These are phyloP conservation scores for Entelexis paramagnoliae DNA, from an alignment of 1,139 yeast genomes.

Conservation along the genomic window DNA sequence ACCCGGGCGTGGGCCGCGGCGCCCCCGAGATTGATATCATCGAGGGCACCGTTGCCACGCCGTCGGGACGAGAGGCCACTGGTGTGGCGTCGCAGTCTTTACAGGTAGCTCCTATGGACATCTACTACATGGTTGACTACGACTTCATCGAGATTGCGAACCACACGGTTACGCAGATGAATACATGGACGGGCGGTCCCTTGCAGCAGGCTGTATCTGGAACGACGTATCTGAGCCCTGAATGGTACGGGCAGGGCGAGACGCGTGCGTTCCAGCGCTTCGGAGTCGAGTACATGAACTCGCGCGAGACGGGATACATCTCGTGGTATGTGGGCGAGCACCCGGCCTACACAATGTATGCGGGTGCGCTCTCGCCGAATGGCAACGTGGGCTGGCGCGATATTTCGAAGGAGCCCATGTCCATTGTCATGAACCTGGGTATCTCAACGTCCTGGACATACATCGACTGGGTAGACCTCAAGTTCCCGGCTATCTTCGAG, in stretches of 20 bases:
- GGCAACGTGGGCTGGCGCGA: conserved; percentile 73
- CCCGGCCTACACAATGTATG: conserved; percentile 53
- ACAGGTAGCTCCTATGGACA: conserved; percentile 77
- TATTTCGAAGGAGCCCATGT: conserved; percentile 79
- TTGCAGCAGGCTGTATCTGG: conserved; percentile 78
- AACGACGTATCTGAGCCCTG: conserved; percentile 53
- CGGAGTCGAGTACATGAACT: conserved; percentile 63
- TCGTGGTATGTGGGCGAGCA: conserved; percentile 71
- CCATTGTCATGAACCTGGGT: conserved; percentile 66
- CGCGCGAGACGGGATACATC: conserved; percentile 48
- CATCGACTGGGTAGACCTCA: conserved; percentile 62
- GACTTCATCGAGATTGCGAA: conserved; percentile 58
- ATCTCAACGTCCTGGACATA: conserved; percentile 74
- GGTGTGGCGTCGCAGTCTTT: conserved; percentile 75
- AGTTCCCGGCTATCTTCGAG: conserved; percentile 57
- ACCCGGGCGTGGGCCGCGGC: conserved; percentile 69
- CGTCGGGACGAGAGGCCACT: conserved; percentile 30
- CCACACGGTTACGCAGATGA: conserved; percentile 52
- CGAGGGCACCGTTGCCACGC: conserved; percentile 57
- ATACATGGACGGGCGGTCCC: conserved; percentile 73
- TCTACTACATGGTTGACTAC: conserved; percentile 78
- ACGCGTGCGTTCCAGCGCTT: conserved; percentile 51
- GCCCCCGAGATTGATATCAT: conserved; percentile 83
- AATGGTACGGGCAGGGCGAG: conserved; percentile 58
- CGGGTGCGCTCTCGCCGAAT: conserved; percentile 62